Percentiles rank a stretch among this genome's conserved stretches.
Conservation (phyloP, 371 early-diverging fungal genomes). For the Chytridiales sp. region DNA sequence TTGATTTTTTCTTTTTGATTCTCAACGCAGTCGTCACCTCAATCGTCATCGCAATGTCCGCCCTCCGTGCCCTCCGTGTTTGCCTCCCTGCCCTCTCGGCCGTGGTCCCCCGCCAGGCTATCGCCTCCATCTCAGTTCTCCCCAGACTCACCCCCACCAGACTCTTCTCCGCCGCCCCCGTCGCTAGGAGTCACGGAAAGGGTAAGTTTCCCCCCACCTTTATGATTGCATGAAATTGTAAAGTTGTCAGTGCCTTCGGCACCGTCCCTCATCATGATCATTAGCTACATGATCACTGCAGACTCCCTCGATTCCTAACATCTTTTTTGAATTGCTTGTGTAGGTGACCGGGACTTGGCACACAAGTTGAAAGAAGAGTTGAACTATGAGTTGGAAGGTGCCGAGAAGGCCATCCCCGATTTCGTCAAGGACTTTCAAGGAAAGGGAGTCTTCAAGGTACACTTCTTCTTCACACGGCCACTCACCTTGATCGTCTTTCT, state of each 20-base stretch:
- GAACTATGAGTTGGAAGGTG: constrained; percentile 74
- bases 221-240: neutral
- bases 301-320: neutral
- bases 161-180: constrained; percentile 21
- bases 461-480: too few species aligned
- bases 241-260: neutral
- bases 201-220: constrained; percentile 16
- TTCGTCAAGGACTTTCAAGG: constrained; percentile 77
- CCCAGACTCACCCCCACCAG: constrained; percentile 7
- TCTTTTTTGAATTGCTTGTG: neutral
- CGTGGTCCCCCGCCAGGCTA: neutral
- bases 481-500: neutral
- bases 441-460: constrained; percentile 74
- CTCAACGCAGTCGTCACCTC: neutral
- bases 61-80: constrained; percentile 6
- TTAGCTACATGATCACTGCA: neutral
- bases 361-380: constrained; percentile 76
- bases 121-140: too few species aligned
- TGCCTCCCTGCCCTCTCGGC: neutral
- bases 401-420: constrained; percentile 59
- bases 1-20: constrained; percentile 5
- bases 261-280: neutral
- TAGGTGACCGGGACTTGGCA: constrained; percentile 36
- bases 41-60: constrained; percentile 5
- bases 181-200: constrained; percentile 26